Percentiles rank a stretch among this genome's conserved stretches.
Conservation (phyloP, 176 grass and related monocot species). For the Microstegium vimineum region DNA sequence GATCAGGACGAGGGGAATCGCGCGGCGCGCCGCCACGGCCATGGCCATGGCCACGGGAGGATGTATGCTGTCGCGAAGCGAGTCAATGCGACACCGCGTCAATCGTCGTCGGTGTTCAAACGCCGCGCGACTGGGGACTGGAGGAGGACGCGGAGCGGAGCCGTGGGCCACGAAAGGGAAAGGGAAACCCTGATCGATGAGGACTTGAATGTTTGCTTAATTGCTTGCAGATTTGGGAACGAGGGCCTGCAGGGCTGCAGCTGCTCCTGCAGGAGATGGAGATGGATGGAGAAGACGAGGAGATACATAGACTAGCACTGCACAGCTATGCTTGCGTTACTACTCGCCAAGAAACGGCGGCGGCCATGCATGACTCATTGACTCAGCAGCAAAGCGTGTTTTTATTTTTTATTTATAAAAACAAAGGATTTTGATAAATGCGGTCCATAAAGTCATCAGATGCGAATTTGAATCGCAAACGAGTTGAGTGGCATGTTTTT, state of each 20-base stretch:
- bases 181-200: neutral
- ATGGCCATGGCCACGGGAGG: neutral
- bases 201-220: neutral
- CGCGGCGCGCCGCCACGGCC: slow-evolving; percentile 3
- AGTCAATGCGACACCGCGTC: slow-evolving; percentile 24
- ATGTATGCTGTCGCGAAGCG: neutral
- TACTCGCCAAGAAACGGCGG: neutral
- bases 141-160: neutral
- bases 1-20: neutral
- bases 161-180: too few species aligned
- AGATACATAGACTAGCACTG: neutral
- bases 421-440: neutral
- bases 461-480: neutral
- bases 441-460: neutral
- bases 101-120: neutral
- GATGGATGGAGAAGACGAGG: neutral
- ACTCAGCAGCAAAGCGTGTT: neutral
- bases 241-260: neutral
- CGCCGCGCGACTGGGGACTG: neutral
- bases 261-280: too few species aligned
- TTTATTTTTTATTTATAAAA: neutral
- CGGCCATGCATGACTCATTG: neutral
- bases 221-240: slow-evolving; percentile 23
- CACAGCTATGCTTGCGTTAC: slow-evolving; percentile 3
- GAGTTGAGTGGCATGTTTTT: neutral